Conservation (phyloP, 164 flowering plant genomes). For the Brasenia schreberi region DNA sequence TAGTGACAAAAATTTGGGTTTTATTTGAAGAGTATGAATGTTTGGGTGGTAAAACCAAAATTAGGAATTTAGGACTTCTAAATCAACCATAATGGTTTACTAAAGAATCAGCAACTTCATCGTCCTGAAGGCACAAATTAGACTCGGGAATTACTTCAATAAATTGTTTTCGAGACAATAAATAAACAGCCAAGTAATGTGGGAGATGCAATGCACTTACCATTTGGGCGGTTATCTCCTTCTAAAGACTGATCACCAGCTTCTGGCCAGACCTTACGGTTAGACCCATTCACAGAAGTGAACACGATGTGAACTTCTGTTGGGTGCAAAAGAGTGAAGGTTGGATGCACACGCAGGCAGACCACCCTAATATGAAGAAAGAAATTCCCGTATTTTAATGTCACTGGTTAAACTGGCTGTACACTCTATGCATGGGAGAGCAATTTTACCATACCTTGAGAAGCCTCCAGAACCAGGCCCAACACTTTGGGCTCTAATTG, state of each 20-base stretch:
- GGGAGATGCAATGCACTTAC: conserved; percentile 19
- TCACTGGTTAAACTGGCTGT: not conserved
- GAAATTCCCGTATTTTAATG: not conserved
- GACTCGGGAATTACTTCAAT: too few species aligned
- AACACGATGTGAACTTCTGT: conserved; percentile 64
- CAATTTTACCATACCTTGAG: conserved; percentile 37
- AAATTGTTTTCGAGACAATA: too few species aligned
- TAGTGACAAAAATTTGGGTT: too few species aligned
- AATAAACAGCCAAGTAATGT: not conserved
- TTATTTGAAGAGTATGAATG: too few species aligned
- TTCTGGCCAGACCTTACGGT: conserved; percentile 72
- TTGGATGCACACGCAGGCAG: conserved; percentile 86
- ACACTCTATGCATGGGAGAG: not conserved
- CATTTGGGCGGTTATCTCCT: conserved; percentile 74
- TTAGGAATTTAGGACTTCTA: too few species aligned
- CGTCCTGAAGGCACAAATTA: too few species aligned
- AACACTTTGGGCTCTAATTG: conserved; percentile 53
- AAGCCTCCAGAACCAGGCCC: conserved; percentile 98
- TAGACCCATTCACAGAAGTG: conserved; percentile 53
- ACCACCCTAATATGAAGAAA: conserved; percentile 42
- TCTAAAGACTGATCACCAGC: conserved; percentile 46
- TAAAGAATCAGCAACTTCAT: too few species aligned
- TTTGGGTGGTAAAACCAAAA: too few species aligned
- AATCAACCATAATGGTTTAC: too few species aligned
- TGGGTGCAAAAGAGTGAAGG: conserved; percentile 61